phyloP scores from a whole-genome alignment of 768 basidiomycete species.

The Tephrocybe sp. region DNA sequence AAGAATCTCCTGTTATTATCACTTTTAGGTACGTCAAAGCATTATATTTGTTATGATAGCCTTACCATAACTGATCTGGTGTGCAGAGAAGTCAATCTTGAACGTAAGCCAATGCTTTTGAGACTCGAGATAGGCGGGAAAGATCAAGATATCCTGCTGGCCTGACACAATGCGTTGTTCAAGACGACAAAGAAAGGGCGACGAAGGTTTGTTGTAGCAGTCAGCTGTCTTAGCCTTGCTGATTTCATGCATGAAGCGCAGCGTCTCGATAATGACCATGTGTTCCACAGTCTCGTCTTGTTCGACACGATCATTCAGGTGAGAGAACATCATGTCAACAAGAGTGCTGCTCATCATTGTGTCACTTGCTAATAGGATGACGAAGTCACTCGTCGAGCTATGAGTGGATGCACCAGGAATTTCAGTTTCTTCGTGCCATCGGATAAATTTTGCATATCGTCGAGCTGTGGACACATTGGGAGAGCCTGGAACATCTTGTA shows the following conservation, averaged over 20 bases:
- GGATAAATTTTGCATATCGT: neutral
- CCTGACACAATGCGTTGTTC: conserved; percentile 1
- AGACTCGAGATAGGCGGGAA: neutral
- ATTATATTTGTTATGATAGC: neutral
- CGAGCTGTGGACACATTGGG: neutral
- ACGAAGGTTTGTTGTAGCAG: conserved; percentile 7
- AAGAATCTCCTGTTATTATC: conserved; percentile 3
- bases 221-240: neutral
- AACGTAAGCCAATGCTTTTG: conserved; percentile 8
- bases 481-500: neutral
- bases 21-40: neutral
- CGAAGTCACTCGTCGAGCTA: conserved; percentile 1
- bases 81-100: conserved; percentile 1
- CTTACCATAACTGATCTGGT: conserved; percentile 5
- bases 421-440: conserved; percentile 2
- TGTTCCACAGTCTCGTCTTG: neutral
- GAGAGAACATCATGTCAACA: conserved; percentile 12
- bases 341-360: neutral
- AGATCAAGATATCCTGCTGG: neutral
- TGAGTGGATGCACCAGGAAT: neutral
- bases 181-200: conserved; percentile 1
- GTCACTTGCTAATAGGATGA: neutral
- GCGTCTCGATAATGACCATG: conserved; percentile 9
- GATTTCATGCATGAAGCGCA: conserved; percentile 11
- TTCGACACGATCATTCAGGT: conserved; percentile 6